Evolutionary conservation across 768 basidiomycete genomes (phyloP).

Genomic region (Pleurotus cornucopiae): DNA sequence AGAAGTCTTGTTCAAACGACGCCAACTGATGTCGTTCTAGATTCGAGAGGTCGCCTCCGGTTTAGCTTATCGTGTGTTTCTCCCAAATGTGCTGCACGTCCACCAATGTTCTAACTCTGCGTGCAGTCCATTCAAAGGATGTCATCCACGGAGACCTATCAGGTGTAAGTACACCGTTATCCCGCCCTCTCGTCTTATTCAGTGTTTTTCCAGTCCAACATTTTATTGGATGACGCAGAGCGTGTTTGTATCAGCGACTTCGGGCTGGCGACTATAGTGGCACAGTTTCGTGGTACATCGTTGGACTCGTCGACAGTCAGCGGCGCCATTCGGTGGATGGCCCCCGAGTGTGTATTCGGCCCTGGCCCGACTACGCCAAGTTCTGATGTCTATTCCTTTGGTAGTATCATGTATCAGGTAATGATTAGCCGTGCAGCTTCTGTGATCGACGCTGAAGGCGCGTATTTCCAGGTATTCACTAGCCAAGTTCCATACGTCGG

Average conservation of each 20-base stretch:
- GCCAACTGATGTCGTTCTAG: neutral
- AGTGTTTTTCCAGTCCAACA: neutral
- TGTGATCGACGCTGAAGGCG: too few relatives aligned
- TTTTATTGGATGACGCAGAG: neutral
- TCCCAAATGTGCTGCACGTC: neutral
- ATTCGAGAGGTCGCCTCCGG: constrained; percentile 1
- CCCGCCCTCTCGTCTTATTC: too few relatives aligned
- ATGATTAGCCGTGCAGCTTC: neutral
- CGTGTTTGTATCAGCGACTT: constrained; percentile 1
- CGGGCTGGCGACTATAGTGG: neutral
- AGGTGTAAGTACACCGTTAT: neutral
- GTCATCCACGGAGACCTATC: constrained; percentile 2
- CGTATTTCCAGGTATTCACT: constrained; percentile 2
- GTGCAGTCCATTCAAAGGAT: neutral
- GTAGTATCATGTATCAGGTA: constrained; percentile 24
- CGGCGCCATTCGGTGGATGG: constrained; percentile 4
- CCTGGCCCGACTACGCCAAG: neutral
- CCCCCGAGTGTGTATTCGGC: constrained; percentile 1
- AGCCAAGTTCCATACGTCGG: constrained; percentile 9
- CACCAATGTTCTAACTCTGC: neutral
- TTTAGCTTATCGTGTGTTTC: neutral
- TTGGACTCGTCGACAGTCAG: neutral
- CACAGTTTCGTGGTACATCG: neutral
- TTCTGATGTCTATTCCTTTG: constrained; percentile 35
- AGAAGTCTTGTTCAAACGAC: neutral